Evolutionary conservation across 352 stramenopile genomes (phyloP).

Genomic region (Thalassiosira ordinaria): DNA sequence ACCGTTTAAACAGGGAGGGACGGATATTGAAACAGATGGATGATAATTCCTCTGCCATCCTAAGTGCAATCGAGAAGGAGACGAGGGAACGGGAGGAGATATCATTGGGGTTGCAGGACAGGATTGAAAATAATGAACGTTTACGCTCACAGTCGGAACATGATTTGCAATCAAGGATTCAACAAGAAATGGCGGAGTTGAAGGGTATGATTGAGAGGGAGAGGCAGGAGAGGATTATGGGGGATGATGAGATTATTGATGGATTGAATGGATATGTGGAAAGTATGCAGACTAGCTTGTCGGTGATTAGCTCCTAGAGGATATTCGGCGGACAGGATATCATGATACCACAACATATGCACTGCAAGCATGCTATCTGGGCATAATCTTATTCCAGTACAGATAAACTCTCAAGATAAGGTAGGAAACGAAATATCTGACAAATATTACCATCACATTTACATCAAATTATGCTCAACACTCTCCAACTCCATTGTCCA

Average conservation of each 20-base stretch:
- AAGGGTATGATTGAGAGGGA: constrained; percentile 76
- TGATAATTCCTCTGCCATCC: constrained; percentile 84
- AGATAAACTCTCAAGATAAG: too few relatives aligned
- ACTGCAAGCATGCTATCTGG: too few relatives aligned
- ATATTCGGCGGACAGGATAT: neutral
- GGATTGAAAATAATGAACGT: constrained; percentile 65
- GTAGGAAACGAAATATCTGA: too few relatives aligned
- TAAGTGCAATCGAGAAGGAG: constrained; percentile 66
- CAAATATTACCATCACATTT: constrained; percentile 21
- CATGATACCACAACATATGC: neutral
- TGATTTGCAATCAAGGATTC: constrained; percentile 69
- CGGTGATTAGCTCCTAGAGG: constrained; percentile 82
- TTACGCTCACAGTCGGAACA: constrained; percentile 55
- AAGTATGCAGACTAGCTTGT: constrained; percentile 93
- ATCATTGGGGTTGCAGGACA: constrained; percentile 65
- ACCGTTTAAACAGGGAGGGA: constrained; percentile 89
- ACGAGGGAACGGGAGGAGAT: constrained; percentile 70
- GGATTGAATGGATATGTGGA: constrained; percentile 92
- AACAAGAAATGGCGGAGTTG: constrained; percentile 74
- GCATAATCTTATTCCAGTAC: too few relatives aligned
- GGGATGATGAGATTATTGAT: constrained; percentile 94
- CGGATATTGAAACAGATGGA: constrained; percentile 91
- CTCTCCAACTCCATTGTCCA: constrained; percentile 64
- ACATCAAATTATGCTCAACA: constrained; percentile 76
- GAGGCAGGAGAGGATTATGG: constrained; percentile 86